Evolutionary conservation across 164 flowering plant species (phyloP), one percentile per base, ranked within the genome.

Genomic region (Macadamia tetraphylla): DNA sequence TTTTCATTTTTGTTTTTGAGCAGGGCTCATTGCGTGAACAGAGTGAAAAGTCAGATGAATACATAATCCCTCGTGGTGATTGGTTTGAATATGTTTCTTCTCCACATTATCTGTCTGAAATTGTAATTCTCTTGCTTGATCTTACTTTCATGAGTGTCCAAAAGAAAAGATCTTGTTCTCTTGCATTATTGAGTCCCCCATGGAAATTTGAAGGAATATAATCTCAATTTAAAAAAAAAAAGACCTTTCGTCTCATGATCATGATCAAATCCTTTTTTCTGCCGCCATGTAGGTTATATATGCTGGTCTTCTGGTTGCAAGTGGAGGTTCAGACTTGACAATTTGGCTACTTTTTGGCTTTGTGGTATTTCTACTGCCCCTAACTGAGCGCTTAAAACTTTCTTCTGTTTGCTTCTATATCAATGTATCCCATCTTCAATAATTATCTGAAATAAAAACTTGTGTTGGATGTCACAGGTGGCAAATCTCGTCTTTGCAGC

Each of bases 81-180:
- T 94, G 97, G 97, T 94, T 94, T 64, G 83, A 89, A 63, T 30
- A 80, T 60, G 99, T 90, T 65, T 94, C 97, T 13, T 82, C 85
- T 74, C 94, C 99, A 18, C 97, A 94, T 79, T 94, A 92, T 69
- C 77, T 92, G 32, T 95, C 99, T 48, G 97, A 94, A 77, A 87
- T 92, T 46, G 99, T 92, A 83, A 80, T 46, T 46, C 51, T 46
- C 51, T 46, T 46, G 12, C 51, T 46, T 11, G 51, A 8, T 46
- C 51, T 46, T 46, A 9, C 51, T 46, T 9, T 46, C 51, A 2
- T 35, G 40, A 4, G 40, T 35, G 40, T 35, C 40, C 93, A 30
- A 86, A 86, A 71, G 93, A 85, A 13, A 90, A 88, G 79, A 85
- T 88, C 72, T 61, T 86, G 73, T 35, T 35, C 40, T 35, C 3